These are phyloP conservation scores for Rheum nobile DNA, from an alignment of 148 eudicot species.

Conservation along the genomic window DNA sequence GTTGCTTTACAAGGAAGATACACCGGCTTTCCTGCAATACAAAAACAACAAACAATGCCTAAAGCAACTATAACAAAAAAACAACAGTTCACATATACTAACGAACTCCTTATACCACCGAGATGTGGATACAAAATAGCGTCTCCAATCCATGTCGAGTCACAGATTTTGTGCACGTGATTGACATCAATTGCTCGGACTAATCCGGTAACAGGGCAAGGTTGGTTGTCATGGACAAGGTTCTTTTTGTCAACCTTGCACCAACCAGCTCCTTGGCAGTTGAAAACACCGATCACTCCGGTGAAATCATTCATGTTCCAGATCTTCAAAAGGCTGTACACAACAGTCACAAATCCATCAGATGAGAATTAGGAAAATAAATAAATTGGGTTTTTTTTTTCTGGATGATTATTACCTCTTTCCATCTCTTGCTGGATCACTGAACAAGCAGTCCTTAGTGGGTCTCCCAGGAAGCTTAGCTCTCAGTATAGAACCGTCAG, in stretches of 20 bases:
- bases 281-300: conserved; percentile 78
- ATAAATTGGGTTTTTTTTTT: neutral
- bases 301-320: conserved; percentile 77
- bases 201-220: conserved; percentile 39
- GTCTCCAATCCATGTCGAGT: conserved; percentile 52
- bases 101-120: neutral
- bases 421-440: conserved; percentile 79
- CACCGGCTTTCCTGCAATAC: conserved; percentile 45
- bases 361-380: neutral
- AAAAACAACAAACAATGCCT: neutral
- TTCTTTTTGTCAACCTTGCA: conserved; percentile 70
- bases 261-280: conserved; percentile 99
- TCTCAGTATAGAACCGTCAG: conserved; percentile 76
- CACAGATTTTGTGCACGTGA: conserved; percentile 41
- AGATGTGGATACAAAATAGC: conserved; percentile 35
- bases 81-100: neutral
- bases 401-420: conserved; percentile 58
- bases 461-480: conserved; percentile 90
- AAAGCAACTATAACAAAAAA: neutral
- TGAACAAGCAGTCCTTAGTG: conserved; percentile 63
- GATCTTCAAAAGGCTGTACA: conserved; percentile 57
- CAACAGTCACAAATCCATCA: no score
- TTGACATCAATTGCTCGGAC: conserved; percentile 55
- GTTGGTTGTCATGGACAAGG: conserved; percentile 62
- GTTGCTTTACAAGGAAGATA: conserved; percentile 49